Evolutionary conservation across 352 stramenopile species (phyloP).

Genomic region (Pythium sp.): DNA sequence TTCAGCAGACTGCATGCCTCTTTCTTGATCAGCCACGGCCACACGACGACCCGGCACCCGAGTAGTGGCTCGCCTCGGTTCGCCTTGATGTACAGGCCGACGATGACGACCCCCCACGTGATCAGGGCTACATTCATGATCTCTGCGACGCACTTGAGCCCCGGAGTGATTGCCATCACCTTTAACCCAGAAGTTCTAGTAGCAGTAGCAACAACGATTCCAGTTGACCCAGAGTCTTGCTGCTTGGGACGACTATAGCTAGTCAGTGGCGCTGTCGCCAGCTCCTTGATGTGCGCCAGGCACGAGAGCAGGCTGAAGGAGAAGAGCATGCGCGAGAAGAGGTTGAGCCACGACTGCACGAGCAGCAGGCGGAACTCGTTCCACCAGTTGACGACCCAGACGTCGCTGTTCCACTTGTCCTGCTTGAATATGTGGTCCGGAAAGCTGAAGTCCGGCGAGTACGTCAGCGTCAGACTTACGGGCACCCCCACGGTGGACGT

Average conservation of each 20-base stretch:
- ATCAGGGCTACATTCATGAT: not conserved
- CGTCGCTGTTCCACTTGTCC: not conserved
- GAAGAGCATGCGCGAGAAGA: constrained; percentile 3
- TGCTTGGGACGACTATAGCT: not conserved
- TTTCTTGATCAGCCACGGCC: constrained; percentile 13
- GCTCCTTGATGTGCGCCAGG: constrained; percentile 6
- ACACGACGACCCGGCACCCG: constrained; percentile 16
- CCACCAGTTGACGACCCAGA: not conserved
- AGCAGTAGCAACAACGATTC: not conserved
- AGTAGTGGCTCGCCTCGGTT: not conserved
- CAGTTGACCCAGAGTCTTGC: not conserved
- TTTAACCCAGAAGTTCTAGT: not conserved
- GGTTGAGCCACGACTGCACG: constrained; percentile 7
- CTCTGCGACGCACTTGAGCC: not conserved
- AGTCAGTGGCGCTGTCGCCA: not conserved
- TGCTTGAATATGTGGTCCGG: not conserved
- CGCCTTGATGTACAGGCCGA: not conserved
- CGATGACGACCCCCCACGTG: not conserved
- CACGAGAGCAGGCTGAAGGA: constrained; percentile 6
- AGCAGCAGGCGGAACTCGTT: constrained; percentile 14
- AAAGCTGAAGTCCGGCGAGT: not conserved
- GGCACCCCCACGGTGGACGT: not conserved
- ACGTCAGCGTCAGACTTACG: not conserved
- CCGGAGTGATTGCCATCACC: not conserved
- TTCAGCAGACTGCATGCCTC: constrained; percentile 3